Conservation (phyloP, 257 asterid genomes). For the Fraxinus quadrangulata region DNA sequence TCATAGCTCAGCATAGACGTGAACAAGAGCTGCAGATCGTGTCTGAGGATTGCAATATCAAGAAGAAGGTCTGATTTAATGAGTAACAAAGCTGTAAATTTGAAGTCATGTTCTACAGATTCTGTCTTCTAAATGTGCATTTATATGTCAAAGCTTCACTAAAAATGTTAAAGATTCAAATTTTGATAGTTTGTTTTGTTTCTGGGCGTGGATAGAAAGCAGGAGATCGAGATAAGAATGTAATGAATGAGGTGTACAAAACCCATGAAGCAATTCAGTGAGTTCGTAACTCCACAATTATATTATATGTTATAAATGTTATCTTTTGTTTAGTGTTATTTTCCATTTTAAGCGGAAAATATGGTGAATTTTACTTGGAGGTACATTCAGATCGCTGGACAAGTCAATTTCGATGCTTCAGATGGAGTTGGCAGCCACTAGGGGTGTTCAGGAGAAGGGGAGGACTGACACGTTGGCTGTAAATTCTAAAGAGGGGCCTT, state of each 20-base stretch:
- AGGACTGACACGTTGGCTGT: constrained; percentile 35
- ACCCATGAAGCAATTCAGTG: constrained; percentile 96
- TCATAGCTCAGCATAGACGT: constrained; percentile 69
- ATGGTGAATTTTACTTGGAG: constrained; percentile 18
- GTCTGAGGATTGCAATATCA: constrained; percentile 66
- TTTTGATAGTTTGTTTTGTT: not conserved
- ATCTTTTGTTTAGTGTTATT: not conserved
- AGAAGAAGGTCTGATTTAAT: constrained; percentile 53
- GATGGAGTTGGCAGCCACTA: constrained; percentile 86
- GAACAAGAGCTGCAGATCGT: constrained; percentile 91
- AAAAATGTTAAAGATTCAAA: not conserved
- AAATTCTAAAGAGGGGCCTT: constrained; percentile 42
- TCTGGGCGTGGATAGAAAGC: constrained; percentile 49
- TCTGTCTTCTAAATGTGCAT: not conserved
- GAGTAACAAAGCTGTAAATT: constrained; percentile 1
- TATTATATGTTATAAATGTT: not conserved
- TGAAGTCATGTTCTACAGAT: not conserved
- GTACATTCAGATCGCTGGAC: constrained; percentile 68
- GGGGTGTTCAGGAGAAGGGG: constrained; percentile 52
- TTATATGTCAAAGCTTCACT: not conserved
- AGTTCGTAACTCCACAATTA: constrained; percentile 33
- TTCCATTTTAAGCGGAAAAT: constrained; percentile 6
- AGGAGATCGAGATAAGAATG: constrained; percentile 69
- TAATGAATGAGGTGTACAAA: constrained; percentile 82
- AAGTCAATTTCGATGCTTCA: constrained; percentile 92